These are phyloP conservation scores for Beauveria sp. DNA, from an alignment of 2,329 filamentous ascomycete genomes.

Conservation along the genomic window DNA sequence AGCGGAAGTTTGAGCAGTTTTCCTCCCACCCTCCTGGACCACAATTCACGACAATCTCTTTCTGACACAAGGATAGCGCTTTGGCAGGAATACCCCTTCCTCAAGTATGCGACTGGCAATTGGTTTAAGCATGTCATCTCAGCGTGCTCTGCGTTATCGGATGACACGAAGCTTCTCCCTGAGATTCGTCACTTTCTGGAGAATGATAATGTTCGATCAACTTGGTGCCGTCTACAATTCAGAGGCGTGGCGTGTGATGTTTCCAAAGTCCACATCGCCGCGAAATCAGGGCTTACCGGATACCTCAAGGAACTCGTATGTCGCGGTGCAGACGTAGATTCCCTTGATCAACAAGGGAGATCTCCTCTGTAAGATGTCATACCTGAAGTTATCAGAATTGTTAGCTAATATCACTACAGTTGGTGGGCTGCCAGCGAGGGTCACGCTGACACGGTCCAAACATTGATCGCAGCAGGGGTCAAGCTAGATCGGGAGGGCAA, in stretches of 20 bases:
- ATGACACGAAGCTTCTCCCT: not conserved
- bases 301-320: not conserved
- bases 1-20: not conserved
- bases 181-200: not conserved
- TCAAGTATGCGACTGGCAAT: constrained; percentile 22
- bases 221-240: constrained; percentile 15
- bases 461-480: not conserved
- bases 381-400: no score
- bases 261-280: not conserved
- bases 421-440: constrained; percentile 20
- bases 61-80: not conserved
- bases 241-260: not conserved
- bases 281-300: not conserved
- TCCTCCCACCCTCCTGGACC: not conserved
- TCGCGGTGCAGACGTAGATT: constrained; percentile 10
- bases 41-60: no score
- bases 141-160: not conserved
- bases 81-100: constrained; percentile 19
- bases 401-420: not conserved
- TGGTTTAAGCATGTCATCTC: constrained; percentile 21
- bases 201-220: not conserved
- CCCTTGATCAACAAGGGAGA: constrained; percentile 8
- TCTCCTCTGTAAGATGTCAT: constrained; percentile 18
- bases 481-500: not conserved
- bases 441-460: constrained; percentile 7